These are phyloP conservation scores for Tulasnella sp. DNA, from an alignment of 768 basidiomycete species.

Conservation along the genomic window DNA sequence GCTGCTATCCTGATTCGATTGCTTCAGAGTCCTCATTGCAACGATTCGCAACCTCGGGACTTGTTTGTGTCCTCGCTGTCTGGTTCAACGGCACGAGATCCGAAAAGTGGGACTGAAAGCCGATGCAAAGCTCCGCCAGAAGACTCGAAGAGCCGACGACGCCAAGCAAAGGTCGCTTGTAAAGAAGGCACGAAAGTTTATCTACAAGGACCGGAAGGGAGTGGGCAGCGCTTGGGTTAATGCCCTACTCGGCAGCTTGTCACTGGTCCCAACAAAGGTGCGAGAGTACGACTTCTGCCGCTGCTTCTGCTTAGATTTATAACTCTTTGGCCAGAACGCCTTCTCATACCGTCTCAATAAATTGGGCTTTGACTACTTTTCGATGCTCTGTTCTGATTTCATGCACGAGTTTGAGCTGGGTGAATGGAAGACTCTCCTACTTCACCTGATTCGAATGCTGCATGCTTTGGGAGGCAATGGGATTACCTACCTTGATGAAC, in stretches of 20 bases:
- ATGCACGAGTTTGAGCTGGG: conserved; percentile 47
- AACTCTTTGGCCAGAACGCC: conserved; percentile 37
- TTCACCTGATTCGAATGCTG: conserved; percentile 39
- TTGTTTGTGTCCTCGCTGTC: conserved; percentile 40
- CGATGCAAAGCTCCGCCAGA: neutral
- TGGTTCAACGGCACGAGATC: conserved; percentile 32
- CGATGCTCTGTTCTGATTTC: conserved; percentile 39
- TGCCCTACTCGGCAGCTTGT: conserved; percentile 26
- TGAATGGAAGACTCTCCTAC: conserved; percentile 41
- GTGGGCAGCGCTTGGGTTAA: conserved; percentile 24
- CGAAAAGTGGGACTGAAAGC: neutral
- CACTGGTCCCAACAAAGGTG: conserved; percentile 21
- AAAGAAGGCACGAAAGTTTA: conserved; percentile 17
- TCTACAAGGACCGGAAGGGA: conserved; percentile 20
- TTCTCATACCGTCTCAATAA: conserved; percentile 36
- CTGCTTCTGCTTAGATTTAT: neutral
- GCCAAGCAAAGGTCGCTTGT: neutral
- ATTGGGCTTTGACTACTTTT: conserved; percentile 35
- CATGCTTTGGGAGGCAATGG: neutral
- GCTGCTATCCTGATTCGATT: neutral
- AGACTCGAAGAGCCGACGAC: neutral
- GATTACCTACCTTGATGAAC: neutral
- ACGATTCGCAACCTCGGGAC: conserved; percentile 14
- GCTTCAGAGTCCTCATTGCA: conserved; percentile 21
- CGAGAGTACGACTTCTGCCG: neutral